Evolutionary conservation across 306 rosid species (phyloP), one percentile per base, ranked within the genome.

Genomic region (Glycine tomentella): DNA sequence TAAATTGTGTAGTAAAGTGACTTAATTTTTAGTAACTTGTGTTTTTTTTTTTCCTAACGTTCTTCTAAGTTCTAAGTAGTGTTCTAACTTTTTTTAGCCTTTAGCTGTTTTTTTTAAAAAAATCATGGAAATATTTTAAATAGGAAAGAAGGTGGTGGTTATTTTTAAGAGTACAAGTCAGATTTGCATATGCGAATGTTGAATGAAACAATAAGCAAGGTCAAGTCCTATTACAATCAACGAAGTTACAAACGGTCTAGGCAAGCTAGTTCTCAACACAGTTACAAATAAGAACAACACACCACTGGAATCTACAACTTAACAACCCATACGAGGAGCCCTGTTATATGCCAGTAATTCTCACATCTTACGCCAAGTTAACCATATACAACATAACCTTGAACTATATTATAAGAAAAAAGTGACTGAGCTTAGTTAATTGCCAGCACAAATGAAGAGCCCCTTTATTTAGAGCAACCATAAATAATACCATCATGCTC

Each of bases 171-270:
- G 4, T 12, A 57, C 63, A 6, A 40, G 8, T 3, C 20, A 9
- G 42, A 31, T 14, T 48, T 33, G 61, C 11, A 15, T 0, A 31
- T 7, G 2, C 31, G 3, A 51, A 36, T 1, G 15, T 10, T 15
- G 40, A 77, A 36, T 65, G 25, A 64, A 51, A 16, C 14, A 49
- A 25, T 9, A 74, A 58, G 14, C 79, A n/a, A 63, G 9, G 49
- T 13, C 5, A 20, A 20, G 12, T 42, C 14, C 49, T 44, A 58
- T 12, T 75, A 20, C 46, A 44, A 58, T 20, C 20, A 75, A 57
- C 38, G 58, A 53, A 7, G 16, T 65, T 6, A 61, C 44, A 34
- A 63, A 34, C 1, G n/a, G 45, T 3, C 42, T 5, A 63, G 4
- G 17, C 16, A 38, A 65, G 49, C 31, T 38, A 36, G 49, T 38